Conservation (phyloP, 306 rosid species). For the Sechiopsis laciniata region DNA sequence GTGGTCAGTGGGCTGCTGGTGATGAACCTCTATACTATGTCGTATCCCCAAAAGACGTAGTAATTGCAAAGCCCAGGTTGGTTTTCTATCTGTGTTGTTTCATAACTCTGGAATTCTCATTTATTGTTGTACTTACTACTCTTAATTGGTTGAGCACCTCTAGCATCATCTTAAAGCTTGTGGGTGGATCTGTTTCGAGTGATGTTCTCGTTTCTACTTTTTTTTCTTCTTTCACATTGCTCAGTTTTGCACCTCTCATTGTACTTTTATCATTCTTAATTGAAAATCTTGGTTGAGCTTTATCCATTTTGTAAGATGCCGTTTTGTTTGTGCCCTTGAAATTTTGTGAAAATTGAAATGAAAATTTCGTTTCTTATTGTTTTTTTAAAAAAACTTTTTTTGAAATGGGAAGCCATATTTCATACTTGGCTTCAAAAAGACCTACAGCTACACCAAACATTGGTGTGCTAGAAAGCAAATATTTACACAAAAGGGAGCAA, state of each 20-base stretch:
- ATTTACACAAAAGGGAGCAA: not conserved
- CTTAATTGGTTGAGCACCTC: not conserved
- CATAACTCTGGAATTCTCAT: not conserved
- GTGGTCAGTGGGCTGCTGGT: slow-evolving; percentile 99
- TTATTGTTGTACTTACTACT: slow-evolving; percentile 6
- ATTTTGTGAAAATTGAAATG: too few species aligned
- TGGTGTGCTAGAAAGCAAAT: not conserved
- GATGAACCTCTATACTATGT: slow-evolving; percentile 93
- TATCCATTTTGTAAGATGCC: not conserved
- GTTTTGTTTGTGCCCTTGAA: not conserved
- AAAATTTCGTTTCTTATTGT: too few species aligned
- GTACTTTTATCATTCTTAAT: not conserved
- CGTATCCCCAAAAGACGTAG: slow-evolving; percentile 93
- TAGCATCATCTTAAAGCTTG: not conserved
- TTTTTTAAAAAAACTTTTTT: not conserved
- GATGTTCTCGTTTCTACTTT: not conserved
- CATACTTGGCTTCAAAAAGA: not conserved
- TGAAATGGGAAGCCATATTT: not conserved
- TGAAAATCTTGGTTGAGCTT: not conserved
- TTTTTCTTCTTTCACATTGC: not conserved
- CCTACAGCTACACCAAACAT: not conserved
- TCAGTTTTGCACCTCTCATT: not conserved
- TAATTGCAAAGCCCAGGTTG: slow-evolving; percentile 96
- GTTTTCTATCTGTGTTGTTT: slow-evolving; percentile 22
- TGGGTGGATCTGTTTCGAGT: not conserved